A percentile compares a stretch with the other conserved stretches of the same genome.
Conservation (phyloP, 2,329 filamentous ascomycete species). For the Pseudocercospora pini-densiflorae region DNA sequence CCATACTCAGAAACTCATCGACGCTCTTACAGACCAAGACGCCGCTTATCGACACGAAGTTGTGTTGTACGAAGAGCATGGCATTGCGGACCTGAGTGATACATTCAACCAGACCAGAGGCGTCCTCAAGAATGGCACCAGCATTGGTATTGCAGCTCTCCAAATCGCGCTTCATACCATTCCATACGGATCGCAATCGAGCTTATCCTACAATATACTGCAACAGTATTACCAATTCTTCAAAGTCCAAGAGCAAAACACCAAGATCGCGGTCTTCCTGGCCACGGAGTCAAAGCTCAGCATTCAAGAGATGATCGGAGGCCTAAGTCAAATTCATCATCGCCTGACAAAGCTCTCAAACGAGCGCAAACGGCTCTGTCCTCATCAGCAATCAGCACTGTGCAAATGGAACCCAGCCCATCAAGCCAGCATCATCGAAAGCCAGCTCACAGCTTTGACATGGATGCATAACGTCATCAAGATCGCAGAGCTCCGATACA, state of each 20-base stretch:
- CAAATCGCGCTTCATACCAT: slow-evolving; percentile 4
- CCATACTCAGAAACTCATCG: slow-evolving; percentile 4
- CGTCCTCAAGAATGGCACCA: neutral
- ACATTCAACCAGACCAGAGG: neutral
- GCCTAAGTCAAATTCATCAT: neutral
- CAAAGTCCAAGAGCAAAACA: neutral
- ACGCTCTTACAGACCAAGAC: slow-evolving; percentile 16
- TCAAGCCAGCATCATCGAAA: neutral
- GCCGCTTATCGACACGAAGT: slow-evolving; percentile 9
- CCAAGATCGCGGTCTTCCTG: neutral
- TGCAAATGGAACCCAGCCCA: neutral
- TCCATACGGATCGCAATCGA: slow-evolving; percentile 8
- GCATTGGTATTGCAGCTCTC: neutral
- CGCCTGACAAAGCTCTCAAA: neutral
- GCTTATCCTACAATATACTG: slow-evolving; percentile 5
- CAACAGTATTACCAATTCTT: slow-evolving; percentile 17
- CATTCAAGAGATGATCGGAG: neutral
- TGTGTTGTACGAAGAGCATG: slow-evolving; percentile 3
- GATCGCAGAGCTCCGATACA: slow-evolving; percentile 11
- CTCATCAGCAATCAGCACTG: neutral
- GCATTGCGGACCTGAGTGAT: slow-evolving; percentile 6
- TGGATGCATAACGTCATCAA: slow-evolving; percentile 14
- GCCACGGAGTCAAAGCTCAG: slow-evolving; percentile 10
- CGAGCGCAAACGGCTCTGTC: neutral
- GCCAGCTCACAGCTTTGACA: neutral